These are phyloP conservation scores for Entomortierella chlamydospora DNA, from an alignment of 192 early-diverging fungal species.

Conservation along the genomic window DNA sequence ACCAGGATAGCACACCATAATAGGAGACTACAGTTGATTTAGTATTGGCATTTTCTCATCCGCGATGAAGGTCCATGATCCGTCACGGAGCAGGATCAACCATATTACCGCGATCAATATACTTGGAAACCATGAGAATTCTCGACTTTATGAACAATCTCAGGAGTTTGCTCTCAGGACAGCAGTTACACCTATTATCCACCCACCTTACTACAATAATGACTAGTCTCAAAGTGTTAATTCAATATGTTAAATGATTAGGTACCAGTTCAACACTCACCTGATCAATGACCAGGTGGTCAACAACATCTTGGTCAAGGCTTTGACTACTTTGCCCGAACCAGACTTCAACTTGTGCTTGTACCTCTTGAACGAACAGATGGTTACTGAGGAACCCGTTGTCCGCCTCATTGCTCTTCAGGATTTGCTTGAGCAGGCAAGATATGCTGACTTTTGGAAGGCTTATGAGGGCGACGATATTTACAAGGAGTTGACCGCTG, in stretches of 20 bases:
- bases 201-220: background rate
- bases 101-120: background rate
- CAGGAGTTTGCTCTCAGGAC: too few relatives aligned
- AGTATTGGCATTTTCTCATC: too few relatives aligned
- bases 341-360: constrained; percentile 93
- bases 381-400: constrained; percentile 66
- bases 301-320: constrained; percentile 82
- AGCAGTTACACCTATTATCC: too few relatives aligned
- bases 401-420: constrained; percentile 76
- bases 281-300: constrained; percentile 78
- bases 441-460: constrained; percentile 82
- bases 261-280: constrained; percentile 92
- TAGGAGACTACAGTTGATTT: too few relatives aligned
- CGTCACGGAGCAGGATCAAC: too few relatives aligned
- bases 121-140: too few relatives aligned
- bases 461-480: constrained; percentile 63
- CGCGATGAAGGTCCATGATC: too few relatives aligned
- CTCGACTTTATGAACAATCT: too few relatives aligned
- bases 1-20: too few relatives aligned
- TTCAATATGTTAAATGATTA: constrained; percentile 8
- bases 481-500: constrained; percentile 68
- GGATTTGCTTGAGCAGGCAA: constrained; percentile 80
- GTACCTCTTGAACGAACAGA: constrained; percentile 84
- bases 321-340: constrained; percentile 84
- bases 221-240: background rate